Conservation (phyloP, 129 eudicot species). For the Kitagawia praeruptora region DNA sequence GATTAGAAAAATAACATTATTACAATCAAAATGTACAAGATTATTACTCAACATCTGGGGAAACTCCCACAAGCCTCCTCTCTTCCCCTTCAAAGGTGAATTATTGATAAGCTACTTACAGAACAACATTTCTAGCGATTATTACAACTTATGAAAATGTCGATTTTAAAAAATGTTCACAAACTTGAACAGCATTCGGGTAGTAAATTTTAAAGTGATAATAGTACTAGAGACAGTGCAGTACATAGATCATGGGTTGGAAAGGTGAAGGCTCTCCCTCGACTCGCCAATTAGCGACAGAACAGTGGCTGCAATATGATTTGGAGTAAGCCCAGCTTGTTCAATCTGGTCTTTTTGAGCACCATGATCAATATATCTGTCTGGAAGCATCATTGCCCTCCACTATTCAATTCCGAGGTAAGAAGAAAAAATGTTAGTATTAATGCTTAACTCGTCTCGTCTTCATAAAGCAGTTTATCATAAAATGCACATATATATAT, state of each 20-base stretch:
- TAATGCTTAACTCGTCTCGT: neutral
- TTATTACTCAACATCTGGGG: too few species aligned
- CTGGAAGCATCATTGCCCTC: conserved; percentile 70
- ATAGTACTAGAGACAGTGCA: neutral
- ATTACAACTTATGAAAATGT: too few species aligned
- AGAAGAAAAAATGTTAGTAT: neutral
- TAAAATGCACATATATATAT: neutral
- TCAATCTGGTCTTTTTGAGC: conserved; percentile 47
- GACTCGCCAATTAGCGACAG: conserved; percentile 40
- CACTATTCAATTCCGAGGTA: conserved; percentile 26
- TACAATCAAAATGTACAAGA: too few species aligned
- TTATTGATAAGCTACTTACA: too few species aligned
- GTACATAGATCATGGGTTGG: neutral
- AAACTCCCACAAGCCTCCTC: too few species aligned
- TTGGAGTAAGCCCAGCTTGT: conserved; percentile 59
- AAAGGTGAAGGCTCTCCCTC: conserved; percentile 21
- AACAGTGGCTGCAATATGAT: conserved; percentile 55
- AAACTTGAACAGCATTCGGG: neutral
- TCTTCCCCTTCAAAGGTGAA: too few species aligned
- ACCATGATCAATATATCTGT: conserved; percentile 68
- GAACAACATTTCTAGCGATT: too few species aligned
- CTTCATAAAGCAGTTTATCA: neutral
- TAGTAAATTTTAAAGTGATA: neutral
- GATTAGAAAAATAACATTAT: too few species aligned
- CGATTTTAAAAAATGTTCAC: too few species aligned